phyloP scores from a whole-genome alignment of 140 eudicot species.

The Flaveria floridana region DNA sequence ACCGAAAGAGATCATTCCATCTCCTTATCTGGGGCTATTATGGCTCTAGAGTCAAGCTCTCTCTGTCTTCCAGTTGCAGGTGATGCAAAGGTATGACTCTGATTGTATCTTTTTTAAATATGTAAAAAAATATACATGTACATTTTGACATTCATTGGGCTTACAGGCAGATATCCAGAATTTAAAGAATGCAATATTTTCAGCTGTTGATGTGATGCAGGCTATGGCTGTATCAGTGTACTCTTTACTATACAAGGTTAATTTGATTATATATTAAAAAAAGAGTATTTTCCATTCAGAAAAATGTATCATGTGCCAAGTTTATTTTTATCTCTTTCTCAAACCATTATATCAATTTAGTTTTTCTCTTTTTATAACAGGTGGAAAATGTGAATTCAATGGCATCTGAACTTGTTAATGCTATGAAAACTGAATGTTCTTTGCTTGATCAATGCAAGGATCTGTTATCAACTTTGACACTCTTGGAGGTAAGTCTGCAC shows the following conservation, averaged over 20 bases:
- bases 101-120: neutral
- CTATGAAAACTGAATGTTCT: slow-evolving; percentile 48
- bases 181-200: slow-evolving; percentile 55
- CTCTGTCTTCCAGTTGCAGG: slow-evolving; percentile 62
- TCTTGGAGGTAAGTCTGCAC: slow-evolving; percentile 49
- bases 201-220: slow-evolving; percentile 74
- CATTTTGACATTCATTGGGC: neutral
- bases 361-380: slow-evolving; percentile 31
- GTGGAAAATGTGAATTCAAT: slow-evolving; percentile 56
- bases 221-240: slow-evolving; percentile 54
- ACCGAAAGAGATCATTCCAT: slow-evolving; percentile 47
- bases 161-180: slow-evolving; percentile 57
- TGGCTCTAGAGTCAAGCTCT: slow-evolving; percentile 66
- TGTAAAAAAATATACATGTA: neutral
- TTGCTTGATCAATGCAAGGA: slow-evolving; percentile 66
- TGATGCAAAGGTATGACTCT: slow-evolving; percentile 63
- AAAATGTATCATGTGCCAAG: neutral
- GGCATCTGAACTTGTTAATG: slow-evolving; percentile 55
- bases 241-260: slow-evolving; percentile 57
- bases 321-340: neutral
- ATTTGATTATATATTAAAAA: neutral
- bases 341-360: neutral
- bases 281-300: neutral
- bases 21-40: slow-evolving; percentile 54
- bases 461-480: slow-evolving; percentile 49